Base-by-base conservation (phyloP, 495 filamentous ascomycete species). In the Apiosordaria backusii region DNA sequence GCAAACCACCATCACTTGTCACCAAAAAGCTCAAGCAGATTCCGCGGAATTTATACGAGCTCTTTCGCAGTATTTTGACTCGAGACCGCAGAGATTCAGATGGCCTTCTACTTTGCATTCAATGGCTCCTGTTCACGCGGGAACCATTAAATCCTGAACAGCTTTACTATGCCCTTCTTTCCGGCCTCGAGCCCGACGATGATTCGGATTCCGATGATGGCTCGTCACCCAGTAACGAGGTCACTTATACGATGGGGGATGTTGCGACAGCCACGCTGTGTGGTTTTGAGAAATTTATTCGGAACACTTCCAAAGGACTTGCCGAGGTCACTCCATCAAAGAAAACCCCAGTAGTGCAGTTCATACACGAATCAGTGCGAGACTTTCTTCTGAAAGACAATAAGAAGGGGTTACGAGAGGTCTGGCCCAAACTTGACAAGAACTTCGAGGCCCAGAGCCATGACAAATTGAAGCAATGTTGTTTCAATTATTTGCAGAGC, bases 351-450 rank as follows among this genome's bases (percentile, higher is more conserved):
- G 74, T 61, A 4, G 76, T 78, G 9, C 79, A 80, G 29, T 81
- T 82, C 60, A 80, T 81, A 25, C 79, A 82, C 61, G 78, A 81
- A 58, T 81, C 79, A 0, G 78, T 81, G 0, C 59, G 67, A 61
- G 79, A 82, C 59, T 81, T 77, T 66, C 76, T 69, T 19, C 60
- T 72, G 21, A 67, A 67, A 45, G 69, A 65, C 16, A 18, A 55
- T 4, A 55, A 55, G 9, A 66, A 61, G 22, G 81, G 82, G 0
- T 55, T 83, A 0, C 40, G 67, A 16, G 64, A 72, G 21, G 4
- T 83, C 4, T 81, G 72, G 77, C 71, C 74, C 16, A 73, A 76
- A 0, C 55, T 77, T 57, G 67, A 59, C 19, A 9, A 35, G 0
- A 68, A 77, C 40, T 70, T 73, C 2, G 35, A 70, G 50, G 62